Base-by-base conservation (phyloP, 1,139 yeast species). In the Diutina sp. region DNA sequence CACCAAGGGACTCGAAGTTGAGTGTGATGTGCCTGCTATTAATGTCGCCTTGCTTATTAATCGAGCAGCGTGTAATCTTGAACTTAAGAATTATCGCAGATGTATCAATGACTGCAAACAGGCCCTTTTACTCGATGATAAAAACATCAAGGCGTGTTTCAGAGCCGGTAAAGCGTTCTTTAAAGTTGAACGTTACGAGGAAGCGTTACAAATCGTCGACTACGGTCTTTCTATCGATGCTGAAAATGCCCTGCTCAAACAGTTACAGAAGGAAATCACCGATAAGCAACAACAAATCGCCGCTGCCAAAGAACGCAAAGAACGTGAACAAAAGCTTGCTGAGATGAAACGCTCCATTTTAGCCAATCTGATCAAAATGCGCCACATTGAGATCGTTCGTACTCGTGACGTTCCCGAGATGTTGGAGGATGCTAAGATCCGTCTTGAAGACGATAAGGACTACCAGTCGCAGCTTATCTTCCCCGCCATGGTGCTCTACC, bases 1-100 rank as follows among this genome's bases (percentile, higher is more conserved):
- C 66, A 84, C 86, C 41, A 85, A 88, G 66, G 98, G 95, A 1
- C 64, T 95, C 30, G 90, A 84, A 18, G 82, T 87, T 30, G 80
- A 84, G 57, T 81, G 89, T 65, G 79, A 74, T 8, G 85, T 76
- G 18, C 59, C 62, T 32, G 58, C 63, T 4, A 72, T 90, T 54
- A 82, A 82, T 52, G 78, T 82, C 2, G 83, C 93, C 0, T 75
- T 93, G 56, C 82, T 78, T 61, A 73, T 86, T 57, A 93, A 95
- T 68, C 78, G 97, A 60, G 97, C 98, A 1, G 97, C 96, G 1
- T 89, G 97, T 69, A 89, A 93, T 64, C 72, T 93, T 61, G 96
- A 87, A 65, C 69, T 88, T 61, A 85, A 84, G 63, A 95, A 95
- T 69, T 93, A 83, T 68, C 80, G 99, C 69, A 76, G 82, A 57